Percentiles rank a stretch among this genome's conserved stretches.
phyloP scores from a whole-genome alignment of 2,329 filamentous ascomycete genomes.

The Fusarium sp. region DNA sequence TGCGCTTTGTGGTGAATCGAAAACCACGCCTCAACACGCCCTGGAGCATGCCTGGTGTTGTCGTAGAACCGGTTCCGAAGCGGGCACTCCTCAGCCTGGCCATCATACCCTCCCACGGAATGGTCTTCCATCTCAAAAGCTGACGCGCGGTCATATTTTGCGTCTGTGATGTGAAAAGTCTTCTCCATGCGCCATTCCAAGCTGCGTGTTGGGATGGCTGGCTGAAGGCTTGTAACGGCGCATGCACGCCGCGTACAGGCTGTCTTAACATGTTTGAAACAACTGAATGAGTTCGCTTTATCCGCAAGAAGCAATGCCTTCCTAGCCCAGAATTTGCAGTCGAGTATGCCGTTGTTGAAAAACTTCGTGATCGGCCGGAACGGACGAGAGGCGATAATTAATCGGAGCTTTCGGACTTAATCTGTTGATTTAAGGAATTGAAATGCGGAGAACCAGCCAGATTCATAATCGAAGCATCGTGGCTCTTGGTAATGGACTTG shows the following conservation, averaged over 20 bases:
- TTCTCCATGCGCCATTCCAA: constrained; percentile 48
- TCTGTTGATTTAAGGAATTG: constrained; percentile 21
- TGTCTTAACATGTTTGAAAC: constrained; percentile 46
- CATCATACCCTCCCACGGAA: constrained; percentile 37
- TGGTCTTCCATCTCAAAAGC: constrained; percentile 38
- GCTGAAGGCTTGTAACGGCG: constrained; percentile 37
- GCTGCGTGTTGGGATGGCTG: constrained; percentile 37
- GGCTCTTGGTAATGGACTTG: neutral
- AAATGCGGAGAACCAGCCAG: constrained; percentile 8
- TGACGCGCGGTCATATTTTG: constrained; percentile 33
- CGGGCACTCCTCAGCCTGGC: constrained; percentile 33
- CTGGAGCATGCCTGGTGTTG: constrained; percentile 40
- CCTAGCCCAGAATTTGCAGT: neutral
- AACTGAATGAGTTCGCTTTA: neutral
- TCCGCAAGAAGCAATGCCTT: neutral
- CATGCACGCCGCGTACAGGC: constrained; percentile 41
- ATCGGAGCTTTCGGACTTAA: constrained; percentile 43
- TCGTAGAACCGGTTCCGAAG: constrained; percentile 30
- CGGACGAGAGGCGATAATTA: constrained; percentile 33
- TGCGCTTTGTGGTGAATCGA: constrained; percentile 52
- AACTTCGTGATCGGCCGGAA: constrained; percentile 29
- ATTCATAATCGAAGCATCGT: constrained; percentile 28
- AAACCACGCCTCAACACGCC: constrained; percentile 51
- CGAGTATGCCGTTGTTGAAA: constrained; percentile 5
- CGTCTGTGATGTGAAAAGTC: constrained; percentile 46